Percentiles rank a stretch among this genome's conserved stretches.
These are phyloP conservation scores for Candida maesae DNA, from an alignment of 805 yeast genomes.

Conservation along the genomic window DNA sequence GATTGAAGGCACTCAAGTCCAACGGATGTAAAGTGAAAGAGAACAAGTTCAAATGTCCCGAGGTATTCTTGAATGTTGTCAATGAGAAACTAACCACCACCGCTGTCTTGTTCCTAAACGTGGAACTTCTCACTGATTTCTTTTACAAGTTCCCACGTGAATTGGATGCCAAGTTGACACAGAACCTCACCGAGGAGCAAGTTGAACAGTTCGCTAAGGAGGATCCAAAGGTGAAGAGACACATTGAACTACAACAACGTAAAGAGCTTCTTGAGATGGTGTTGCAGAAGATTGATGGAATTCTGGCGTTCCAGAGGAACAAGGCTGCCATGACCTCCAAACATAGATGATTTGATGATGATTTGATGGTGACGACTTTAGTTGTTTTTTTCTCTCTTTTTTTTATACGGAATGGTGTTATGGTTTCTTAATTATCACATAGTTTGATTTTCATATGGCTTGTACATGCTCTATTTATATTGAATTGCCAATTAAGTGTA, in stretches of 20 bases:
- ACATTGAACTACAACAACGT: slow-evolving; percentile 89
- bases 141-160: slow-evolving; percentile 96
- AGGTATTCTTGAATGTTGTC: slow-evolving; percentile 86
- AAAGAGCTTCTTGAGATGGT: slow-evolving; percentile 87
- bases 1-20: slow-evolving; percentile 72
- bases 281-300: slow-evolving; percentile 69
- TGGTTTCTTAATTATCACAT: neutral
- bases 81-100: slow-evolving; percentile 90
- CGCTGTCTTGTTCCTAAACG: slow-evolving; percentile 88
- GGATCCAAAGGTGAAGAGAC: slow-evolving; percentile 81
- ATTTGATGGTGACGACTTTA: neutral
- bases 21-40: slow-evolving; percentile 73
- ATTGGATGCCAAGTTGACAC: slow-evolving; percentile 69
- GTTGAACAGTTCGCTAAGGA: slow-evolving; percentile 89
- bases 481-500: too few relatives aligned
- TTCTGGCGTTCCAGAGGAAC: slow-evolving; percentile 34
- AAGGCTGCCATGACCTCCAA: slow-evolving; percentile 14
- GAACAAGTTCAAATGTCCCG: slow-evolving; percentile 90
- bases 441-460: neutral
- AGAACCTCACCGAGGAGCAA: slow-evolving; percentile 64
- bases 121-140: slow-evolving; percentile 89
- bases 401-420: slow-evolving; percentile 1
- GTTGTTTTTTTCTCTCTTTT: too few relatives aligned
- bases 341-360: neutral
- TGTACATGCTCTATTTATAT: neutral